Evolutionary conservation across 257 asterid species (phyloP), one percentile per base, ranked within the genome.

Genomic region (Lycium ferocissimum): DNA sequence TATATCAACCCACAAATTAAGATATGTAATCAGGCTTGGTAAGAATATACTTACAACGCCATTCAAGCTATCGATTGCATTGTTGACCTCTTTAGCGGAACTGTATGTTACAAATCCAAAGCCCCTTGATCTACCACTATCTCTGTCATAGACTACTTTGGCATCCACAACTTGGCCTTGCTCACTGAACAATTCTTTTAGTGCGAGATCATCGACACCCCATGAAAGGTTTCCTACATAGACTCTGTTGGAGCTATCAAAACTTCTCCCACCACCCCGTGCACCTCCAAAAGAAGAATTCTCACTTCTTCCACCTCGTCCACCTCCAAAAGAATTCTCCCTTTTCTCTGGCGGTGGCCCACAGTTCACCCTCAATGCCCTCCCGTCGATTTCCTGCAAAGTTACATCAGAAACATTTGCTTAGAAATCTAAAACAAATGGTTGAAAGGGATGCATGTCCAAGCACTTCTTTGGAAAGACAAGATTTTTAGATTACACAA

Each of bases 121-220:
- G 22, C 99, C 99, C 93, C 92, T 93, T 49, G 98, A 96, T 84
- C 98, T 89, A 72, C 98, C 98, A 84, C 91, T 94, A n/a, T 96
- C 98, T 72, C 98, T 91, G 85, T 94, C 98, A 45, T 90, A 94
- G 10, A 96, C 94, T 40, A 96, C 99, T 54, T 84, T 89, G 18
- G 98, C 98, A 83, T 96, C 99, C 86, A 84, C 26, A 53, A 96
- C 99, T 83, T 84, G 88, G 72, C 99, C 99, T 61, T 93, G 94
- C 88, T 92, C 96, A 6, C 93, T 80, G 80, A 93, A 96, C 91
- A 96, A 80, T 90, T 90, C 89, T 84, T 90, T 95, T 4, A 94
- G 98, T 0, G 98, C 88, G 57, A 86, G 89, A 84, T 93, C 86
- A 85, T 96, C 98, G 45, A 94, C 98, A 22, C 97, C 97, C 99